These are phyloP conservation scores for Eimeria maxima DNA, from an alignment of 169 alveolate species.

Conservation along the genomic window DNA sequence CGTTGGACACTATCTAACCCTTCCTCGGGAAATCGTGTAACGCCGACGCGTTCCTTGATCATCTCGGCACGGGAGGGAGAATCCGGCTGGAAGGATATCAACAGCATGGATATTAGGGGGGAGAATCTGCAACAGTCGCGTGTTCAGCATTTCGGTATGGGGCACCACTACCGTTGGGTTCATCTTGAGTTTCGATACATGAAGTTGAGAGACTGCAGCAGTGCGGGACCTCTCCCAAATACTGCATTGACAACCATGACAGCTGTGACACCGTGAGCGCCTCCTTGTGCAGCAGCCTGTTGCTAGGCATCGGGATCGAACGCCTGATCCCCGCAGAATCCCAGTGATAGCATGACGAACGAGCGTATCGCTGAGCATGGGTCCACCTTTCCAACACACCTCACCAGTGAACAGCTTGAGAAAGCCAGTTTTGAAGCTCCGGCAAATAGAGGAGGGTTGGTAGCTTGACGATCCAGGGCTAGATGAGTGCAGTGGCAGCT, in stretches of 20 bases:
- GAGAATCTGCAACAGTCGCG: background rate
- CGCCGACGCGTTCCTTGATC: background rate
- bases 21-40: background rate
- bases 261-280: background rate
- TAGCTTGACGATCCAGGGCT: background rate
- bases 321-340: background rate
- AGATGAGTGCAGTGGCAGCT: constrained; percentile 6
- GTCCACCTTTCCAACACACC: background rate
- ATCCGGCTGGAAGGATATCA: background rate
- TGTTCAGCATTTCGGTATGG: background rate
- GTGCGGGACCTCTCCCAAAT: background rate
- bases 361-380: background rate
- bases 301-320: background rate
- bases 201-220: background rate
- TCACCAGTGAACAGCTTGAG: background rate
- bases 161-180: background rate
- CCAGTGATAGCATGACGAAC: background rate
- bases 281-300: background rate
- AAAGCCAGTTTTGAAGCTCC: background rate
- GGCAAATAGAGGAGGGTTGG: background rate
- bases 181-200: background rate
- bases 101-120: background rate
- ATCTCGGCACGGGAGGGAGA: background rate
- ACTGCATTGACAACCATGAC: background rate
- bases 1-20: background rate